These are phyloP conservation scores for Thoreauomyces humboldtii DNA, from an alignment of 192 early-diverging fungal species.

Conservation along the genomic window DNA sequence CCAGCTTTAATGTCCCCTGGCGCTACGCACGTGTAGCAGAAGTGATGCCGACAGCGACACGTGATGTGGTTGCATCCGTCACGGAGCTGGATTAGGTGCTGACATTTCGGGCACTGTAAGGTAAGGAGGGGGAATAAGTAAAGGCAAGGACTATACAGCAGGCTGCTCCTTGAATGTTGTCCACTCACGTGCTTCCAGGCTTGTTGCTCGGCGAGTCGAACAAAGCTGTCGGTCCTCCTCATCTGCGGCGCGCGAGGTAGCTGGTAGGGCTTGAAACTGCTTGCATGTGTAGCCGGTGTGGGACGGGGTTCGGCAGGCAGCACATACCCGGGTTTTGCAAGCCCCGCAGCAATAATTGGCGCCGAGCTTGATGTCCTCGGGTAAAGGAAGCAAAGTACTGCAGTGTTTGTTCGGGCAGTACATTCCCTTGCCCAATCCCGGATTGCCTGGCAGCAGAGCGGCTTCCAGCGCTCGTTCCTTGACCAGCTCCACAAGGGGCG, in stretches of 20 bases:
- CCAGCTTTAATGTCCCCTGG: neutral
- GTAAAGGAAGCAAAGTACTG: too few relatives aligned
- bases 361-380: too few relatives aligned
- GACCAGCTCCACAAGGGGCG: too few relatives aligned
- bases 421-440: too few relatives aligned
- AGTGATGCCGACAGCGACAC: neutral
- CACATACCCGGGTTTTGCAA: neutral
- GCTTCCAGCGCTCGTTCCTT: too few relatives aligned
- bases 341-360: too few relatives aligned
- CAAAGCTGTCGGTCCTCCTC: neutral
- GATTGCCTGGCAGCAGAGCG: too few relatives aligned
- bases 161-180: neutral
- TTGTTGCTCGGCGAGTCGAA: neutral
- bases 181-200: neutral
- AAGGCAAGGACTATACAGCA: neutral
- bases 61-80: constrained; percentile 8
- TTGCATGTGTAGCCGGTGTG: neutral
- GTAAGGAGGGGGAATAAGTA: neutral
- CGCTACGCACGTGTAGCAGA: neutral
- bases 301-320: neutral
- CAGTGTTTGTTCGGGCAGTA: too few relatives aligned
- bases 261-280: neutral
- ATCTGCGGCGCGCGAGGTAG: neutral
- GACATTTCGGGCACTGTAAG: neutral
- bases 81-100: too few relatives aligned